Percentiles rank a stretch among this genome's conserved stretches.
Conservation (phyloP, 2,329 filamentous ascomycete genomes). For the Alternaria postmessia region DNA sequence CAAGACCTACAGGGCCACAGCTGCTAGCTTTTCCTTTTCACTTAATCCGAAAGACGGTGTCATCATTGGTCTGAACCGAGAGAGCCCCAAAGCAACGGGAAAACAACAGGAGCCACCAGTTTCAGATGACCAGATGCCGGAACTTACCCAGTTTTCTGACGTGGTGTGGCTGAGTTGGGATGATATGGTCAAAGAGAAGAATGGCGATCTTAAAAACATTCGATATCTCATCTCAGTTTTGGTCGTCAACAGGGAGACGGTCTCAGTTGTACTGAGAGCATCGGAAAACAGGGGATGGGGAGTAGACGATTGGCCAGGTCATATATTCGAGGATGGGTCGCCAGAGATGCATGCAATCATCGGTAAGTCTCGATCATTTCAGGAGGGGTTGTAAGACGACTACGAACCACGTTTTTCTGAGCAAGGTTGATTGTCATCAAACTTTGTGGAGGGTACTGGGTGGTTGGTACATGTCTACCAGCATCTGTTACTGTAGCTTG, state of each 20-base stretch:
- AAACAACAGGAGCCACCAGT: slow-evolving; percentile 21
- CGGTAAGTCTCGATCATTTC: slow-evolving; percentile 9
- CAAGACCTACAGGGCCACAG: slow-evolving; percentile 21
- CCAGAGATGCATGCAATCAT: slow-evolving; percentile 25
- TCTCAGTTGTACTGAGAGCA: slow-evolving; percentile 18
- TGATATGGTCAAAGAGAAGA: slow-evolving; percentile 1
- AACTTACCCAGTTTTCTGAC: slow-evolving; percentile 28
- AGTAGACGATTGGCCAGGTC: slow-evolving; percentile 25
- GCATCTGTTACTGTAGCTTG: too few relatives aligned
- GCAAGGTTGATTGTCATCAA: too few relatives aligned
- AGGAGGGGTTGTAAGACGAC: not conserved
- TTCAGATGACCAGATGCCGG: slow-evolving; percentile 15
- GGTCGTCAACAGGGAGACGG: slow-evolving; percentile 25
- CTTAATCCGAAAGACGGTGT: slow-evolving; percentile 26
- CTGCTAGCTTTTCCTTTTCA: slow-evolving; percentile 22
- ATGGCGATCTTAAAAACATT: slow-evolving; percentile 12
- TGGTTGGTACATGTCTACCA: too few relatives aligned
- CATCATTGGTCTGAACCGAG: slow-evolving; percentile 25
- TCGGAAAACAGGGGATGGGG: slow-evolving; percentile 14
- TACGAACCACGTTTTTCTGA: too few relatives aligned
- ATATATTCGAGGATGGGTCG: slow-evolving; percentile 21
- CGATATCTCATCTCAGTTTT: slow-evolving; percentile 27
- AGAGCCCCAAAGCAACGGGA: slow-evolving; percentile 20
- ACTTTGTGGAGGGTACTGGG: too few relatives aligned
- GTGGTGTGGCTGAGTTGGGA: slow-evolving; percentile 28